phyloP scores from a whole-genome alignment of 2,329 filamentous ascomycete genomes.

The Zasmidium cellare region DNA sequence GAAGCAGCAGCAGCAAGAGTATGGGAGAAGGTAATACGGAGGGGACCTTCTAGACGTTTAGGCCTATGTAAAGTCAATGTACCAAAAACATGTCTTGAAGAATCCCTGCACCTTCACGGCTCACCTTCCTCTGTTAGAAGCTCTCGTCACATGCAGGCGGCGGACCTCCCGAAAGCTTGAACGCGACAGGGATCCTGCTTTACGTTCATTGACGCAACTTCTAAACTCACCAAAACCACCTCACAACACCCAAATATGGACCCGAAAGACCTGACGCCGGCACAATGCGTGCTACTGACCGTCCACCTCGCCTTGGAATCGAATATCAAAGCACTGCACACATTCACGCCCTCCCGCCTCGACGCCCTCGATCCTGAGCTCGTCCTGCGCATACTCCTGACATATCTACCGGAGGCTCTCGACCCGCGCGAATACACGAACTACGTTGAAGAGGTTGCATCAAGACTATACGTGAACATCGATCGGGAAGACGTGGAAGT shows the following conservation, averaged over 20 bases:
- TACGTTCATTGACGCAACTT: background rate
- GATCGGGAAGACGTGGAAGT: conserved; percentile 47
- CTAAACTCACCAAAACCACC: background rate
- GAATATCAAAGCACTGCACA: conserved; percentile 63
- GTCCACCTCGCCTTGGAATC: conserved; percentile 67
- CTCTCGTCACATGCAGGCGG: background rate
- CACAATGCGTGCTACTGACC: conserved; percentile 72
- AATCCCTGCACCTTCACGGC: too few species aligned
- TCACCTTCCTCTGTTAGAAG: background rate
- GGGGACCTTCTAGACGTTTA: conserved; percentile 45
- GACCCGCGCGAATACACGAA: conserved; percentile 63
- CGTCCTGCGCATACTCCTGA: conserved; percentile 71
- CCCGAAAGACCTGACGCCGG: conserved; percentile 54
- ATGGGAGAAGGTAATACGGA: conserved; percentile 97
- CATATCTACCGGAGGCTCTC: conserved; percentile 72
- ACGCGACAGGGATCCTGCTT: too few species aligned
- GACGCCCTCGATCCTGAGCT: conserved; percentile 64
- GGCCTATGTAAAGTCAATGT: background rate
- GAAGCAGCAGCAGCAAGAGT: conserved; percentile 82
- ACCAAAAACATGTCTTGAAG: too few species aligned
- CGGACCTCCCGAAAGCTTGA: too few species aligned
- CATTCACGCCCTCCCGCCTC: conserved; percentile 58
- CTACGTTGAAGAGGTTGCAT: conserved; percentile 60
- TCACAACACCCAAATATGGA: conserved; percentile 13
- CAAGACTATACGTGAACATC: conserved; percentile 44